phyloP scores from a whole-genome alignment of 2,329 filamentous ascomycete genomes.

The Apiospora phragmitis region DNA sequence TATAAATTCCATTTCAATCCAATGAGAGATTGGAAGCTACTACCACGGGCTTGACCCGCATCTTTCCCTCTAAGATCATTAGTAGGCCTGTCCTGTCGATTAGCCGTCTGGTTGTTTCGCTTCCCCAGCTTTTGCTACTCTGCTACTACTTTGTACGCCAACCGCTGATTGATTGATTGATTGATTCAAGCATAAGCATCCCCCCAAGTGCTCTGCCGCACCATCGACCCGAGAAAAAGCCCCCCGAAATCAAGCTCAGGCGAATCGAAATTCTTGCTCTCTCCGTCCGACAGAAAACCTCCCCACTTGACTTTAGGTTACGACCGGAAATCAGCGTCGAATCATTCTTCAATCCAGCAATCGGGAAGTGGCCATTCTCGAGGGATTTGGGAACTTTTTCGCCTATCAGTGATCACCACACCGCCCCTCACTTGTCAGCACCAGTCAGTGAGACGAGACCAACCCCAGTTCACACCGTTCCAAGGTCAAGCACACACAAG shows the following conservation, averaged over 20 bases:
- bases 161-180: neutral
- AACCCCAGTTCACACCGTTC: neutral
- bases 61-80: neutral
- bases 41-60: constrained; percentile 3
- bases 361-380: neutral
- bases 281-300: neutral
- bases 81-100: neutral
- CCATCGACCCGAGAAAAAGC: neutral
- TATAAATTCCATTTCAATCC: neutral
- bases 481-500: neutral
- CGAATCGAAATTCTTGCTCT: neutral
- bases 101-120: constrained; percentile 5
- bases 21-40: constrained; percentile 1
- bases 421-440: constrained; percentile 1
- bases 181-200: neutral
- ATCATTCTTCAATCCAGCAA: neutral
- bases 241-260: neutral
- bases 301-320: neutral
- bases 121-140: constrained; percentile 9
- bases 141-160: neutral
- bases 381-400: neutral
- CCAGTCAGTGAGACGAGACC: neutral
- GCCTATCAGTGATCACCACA: constrained; percentile 5
- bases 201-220: neutral
- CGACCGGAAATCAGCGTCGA: neutral